Evolutionary conservation across 352 stramenopile genomes (phyloP), one percentile per base, ranked within the genome.

Genomic region (Phytophthora gonapodyides): DNA sequence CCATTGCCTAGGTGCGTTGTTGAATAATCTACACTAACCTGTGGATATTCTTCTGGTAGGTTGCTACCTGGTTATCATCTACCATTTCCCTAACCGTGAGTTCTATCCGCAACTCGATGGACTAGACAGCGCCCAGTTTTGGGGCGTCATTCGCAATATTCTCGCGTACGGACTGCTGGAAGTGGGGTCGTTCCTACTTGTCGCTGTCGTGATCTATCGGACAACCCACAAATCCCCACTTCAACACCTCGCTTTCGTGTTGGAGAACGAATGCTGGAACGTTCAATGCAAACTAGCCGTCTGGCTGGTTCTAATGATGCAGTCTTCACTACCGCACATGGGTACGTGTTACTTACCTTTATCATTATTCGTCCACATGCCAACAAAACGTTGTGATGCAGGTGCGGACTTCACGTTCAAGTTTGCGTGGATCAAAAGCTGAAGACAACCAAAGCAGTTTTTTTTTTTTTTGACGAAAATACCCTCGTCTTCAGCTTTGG

Each of bases 101-200:
- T 81, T 63, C 44, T 71, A 74, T 16, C 37, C 64, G 1, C 36
- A 67, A 15, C 47, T 82, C 19, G 17, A 52, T 1, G 71, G 24
- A 41, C 38, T 64, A 16, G 50, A 43, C 31, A 17, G 40, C 1
- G 8, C 19, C n/a, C 12, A 49, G 5, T 53, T 80, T 7, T 42
- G 41, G 34, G 19, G 11, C 34, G 53, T 57, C 7, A 36, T 63
- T 4, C 12, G 50, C 1, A 67, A 46, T 15, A 45, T 59, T 17
- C 19, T 67, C 2, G 3, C 52, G 17, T 74, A 71, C 27, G 49
- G 44, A 31, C 16, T 64, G 12, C 42, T 64, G 15, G 61, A 74
- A 16, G 19, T 68, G 30, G 51, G 27, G 12, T 64, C 66, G 8
- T 46, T 70, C 15, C 24, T 27, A 7, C 21, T 64, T 5, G 8